These are phyloP conservation scores for Hypoxylon subgilvum DNA, from an alignment of 495 filamentous ascomycete species.

Conservation along the genomic window DNA sequence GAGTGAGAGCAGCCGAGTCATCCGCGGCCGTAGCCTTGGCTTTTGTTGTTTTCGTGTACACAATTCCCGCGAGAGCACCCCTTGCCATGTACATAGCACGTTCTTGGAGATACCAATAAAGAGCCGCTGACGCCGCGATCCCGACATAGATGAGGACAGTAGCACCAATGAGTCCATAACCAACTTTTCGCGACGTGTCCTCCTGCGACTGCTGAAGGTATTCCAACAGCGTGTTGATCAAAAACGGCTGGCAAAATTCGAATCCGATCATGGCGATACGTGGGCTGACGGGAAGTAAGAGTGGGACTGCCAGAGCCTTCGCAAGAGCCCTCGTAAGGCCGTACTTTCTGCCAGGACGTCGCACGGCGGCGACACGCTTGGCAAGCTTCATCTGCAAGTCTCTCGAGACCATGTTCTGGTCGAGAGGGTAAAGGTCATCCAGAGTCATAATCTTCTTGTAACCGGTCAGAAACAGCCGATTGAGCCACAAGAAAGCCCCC, in stretches of 20 bases:
- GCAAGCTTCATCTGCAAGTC: conserved; percentile 43
- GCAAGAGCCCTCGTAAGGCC: conserved; percentile 27
- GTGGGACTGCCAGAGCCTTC: conserved; percentile 33
- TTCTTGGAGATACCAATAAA: conserved; percentile 57
- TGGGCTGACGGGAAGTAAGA: conserved; percentile 42
- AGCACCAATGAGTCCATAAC: conserved; percentile 47
- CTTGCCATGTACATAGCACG: conserved; percentile 60
- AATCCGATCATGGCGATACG: conserved; percentile 50
- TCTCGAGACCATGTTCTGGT: conserved; percentile 54
- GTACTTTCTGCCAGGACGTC: conserved; percentile 19
- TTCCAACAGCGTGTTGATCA: conserved; percentile 60
- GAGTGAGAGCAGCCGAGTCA: conserved; percentile 42
- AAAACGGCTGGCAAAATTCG: conserved; percentile 68
- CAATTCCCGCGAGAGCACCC: conserved; percentile 60
- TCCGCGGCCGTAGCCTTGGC: conserved; percentile 54
- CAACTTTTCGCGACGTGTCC: conserved; percentile 51
- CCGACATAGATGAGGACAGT: conserved; percentile 60
- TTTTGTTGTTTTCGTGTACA: conserved; percentile 61
- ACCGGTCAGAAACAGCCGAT: conserved; percentile 57
- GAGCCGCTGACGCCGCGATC: conserved; percentile 58
- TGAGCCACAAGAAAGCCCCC: conserved; percentile 65
- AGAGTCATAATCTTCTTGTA: conserved; percentile 50
- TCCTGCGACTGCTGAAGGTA: conserved; percentile 53
- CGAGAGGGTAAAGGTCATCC: conserved; percentile 55
- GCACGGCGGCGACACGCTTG: conserved; percentile 1